Evolutionary conservation across 805 yeast species (phyloP).

Genomic region (Ogataea salicorniae): DNA sequence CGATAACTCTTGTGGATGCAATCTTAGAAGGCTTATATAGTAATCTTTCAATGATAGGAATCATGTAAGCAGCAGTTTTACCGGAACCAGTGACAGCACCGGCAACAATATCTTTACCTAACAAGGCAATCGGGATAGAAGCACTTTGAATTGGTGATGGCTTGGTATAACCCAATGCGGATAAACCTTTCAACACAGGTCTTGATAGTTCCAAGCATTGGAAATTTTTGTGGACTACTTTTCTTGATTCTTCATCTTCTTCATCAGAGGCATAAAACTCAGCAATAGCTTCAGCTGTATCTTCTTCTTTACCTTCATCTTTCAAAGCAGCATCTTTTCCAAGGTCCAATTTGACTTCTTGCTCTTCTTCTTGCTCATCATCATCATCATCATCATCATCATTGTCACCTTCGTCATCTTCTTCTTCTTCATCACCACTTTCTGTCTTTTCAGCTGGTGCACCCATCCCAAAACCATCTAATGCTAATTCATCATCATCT

Average conservation of each 20-base stretch:
- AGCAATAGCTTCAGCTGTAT: conserved; percentile 78
- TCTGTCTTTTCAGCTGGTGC: conserved; percentile 25
- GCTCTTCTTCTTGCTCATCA: conserved; percentile 20
- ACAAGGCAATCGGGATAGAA: conserved; percentile 84
- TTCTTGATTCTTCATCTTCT: conserved; percentile 37
- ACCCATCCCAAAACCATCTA: conserved; percentile 40
- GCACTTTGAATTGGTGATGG: conserved; percentile 96
- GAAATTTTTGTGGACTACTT: conserved; percentile 57
- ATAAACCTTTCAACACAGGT: conserved; percentile 80
- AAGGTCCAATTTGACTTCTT: conserved; percentile 19
- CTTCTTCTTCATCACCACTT: conserved; percentile 27
- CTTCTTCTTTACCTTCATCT: conserved; percentile 40
- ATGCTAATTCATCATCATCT: conserved; percentile 35
- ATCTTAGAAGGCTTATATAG: conserved; percentile 81
- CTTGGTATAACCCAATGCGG: conserved; percentile 72
- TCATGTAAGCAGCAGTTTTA: conserved; percentile 97
- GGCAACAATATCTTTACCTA: conserved; percentile 96
- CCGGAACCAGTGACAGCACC: conserved; percentile 99
- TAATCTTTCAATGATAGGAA: conserved; percentile 90
- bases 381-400: conserved; percentile 31
- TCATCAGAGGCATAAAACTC: conserved; percentile 65
- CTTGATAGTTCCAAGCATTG: conserved; percentile 78
- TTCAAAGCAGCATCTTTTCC: conserved; percentile 31
- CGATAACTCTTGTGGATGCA: conserved; percentile 85
- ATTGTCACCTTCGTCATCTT: conserved; percentile 30